Evolutionary conservation across 1,284 basidiomycete species (phyloP), one percentile per base, ranked within the genome.

Genomic region (Golubevia pallescens): DNA sequence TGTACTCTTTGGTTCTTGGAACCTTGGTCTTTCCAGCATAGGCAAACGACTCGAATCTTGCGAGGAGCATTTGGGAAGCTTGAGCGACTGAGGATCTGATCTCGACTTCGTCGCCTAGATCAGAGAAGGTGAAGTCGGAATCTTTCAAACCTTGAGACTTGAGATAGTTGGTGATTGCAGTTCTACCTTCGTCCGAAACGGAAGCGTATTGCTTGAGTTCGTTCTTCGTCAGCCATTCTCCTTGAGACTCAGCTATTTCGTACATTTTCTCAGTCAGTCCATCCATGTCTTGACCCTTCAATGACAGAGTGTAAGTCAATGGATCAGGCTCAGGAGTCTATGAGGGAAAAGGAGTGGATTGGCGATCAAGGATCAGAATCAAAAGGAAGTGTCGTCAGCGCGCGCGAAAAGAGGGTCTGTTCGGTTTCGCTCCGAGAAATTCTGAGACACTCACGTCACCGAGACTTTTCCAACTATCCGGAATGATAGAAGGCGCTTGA

Each of bases 261-360:
- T 66, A 2, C 67, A 69, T 69, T 20, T 63, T 42, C 32, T n/a
- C 20, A 13, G 58, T 60, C 19, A 69, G 66, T 20, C 67, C 67
- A 21, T 14, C 60, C 54, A 63, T 57, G 56, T 69, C 54, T 23
- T 42, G 19, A 8, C 52, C 24, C 19, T 56, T 16, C 20, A 69
- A 66, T n/a, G 51, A 20, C 19, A 69, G 21, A 8, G 67, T 69
- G 51, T 67, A 62, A 7, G 52, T 67, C 53, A 62, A 51, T 13
- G 4, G 14, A 4, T 20, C 57, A 8, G 62, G 10, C 10, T 10
- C 34, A 48, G 3, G 62, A 16, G n/a, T 10, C 59, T 24, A 62
- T 62, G 16, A 20, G 10, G 34, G 34, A 10, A 38, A 38, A n/a
- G n/a, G n/a, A n/a, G n/a, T n/a, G n/a, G n/a, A n/a, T n/a, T n/a